Conservation (phyloP, 768 basidiomycete species). For the Calocera viscosa region DNA sequence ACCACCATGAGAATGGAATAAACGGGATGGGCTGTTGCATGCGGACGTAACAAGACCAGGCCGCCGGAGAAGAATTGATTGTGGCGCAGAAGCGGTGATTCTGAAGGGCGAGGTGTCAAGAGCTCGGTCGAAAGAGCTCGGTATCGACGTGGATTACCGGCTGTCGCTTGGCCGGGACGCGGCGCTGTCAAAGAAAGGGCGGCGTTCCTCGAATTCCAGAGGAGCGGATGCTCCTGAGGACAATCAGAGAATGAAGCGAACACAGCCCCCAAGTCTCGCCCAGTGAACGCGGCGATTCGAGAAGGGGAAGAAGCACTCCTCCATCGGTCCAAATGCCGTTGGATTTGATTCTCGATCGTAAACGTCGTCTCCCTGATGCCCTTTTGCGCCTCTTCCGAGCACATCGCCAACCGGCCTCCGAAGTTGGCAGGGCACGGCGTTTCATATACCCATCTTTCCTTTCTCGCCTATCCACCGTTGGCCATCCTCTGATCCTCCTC, state of each 20-base stretch:
- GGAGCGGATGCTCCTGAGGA: background rate
- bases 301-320: background rate
- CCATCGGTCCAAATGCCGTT: too few relatives aligned
- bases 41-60: too few relatives aligned
- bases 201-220: background rate
- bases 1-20: too few relatives aligned
- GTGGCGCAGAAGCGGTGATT: background rate
- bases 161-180: background rate
- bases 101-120: too few relatives aligned
- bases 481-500: background rate
- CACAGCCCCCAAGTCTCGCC: too few relatives aligned
- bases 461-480: background rate
- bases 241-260: too few relatives aligned
- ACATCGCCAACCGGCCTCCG: background rate
- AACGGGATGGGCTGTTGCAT: too few relatives aligned
- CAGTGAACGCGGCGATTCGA: background rate
- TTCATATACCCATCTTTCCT: background rate
- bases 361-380: background rate
- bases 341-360: too few relatives aligned
- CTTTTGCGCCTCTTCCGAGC: background rate
- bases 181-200: background rate
- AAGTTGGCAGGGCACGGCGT: background rate
- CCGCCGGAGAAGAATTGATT: background rate
- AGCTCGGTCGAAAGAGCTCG: too few relatives aligned
- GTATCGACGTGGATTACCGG: too few relatives aligned